Evolutionary conservation across 2,329 filamentous ascomycete species (phyloP).

Genomic region (Colletotrichum gloeosporioides): DNA sequence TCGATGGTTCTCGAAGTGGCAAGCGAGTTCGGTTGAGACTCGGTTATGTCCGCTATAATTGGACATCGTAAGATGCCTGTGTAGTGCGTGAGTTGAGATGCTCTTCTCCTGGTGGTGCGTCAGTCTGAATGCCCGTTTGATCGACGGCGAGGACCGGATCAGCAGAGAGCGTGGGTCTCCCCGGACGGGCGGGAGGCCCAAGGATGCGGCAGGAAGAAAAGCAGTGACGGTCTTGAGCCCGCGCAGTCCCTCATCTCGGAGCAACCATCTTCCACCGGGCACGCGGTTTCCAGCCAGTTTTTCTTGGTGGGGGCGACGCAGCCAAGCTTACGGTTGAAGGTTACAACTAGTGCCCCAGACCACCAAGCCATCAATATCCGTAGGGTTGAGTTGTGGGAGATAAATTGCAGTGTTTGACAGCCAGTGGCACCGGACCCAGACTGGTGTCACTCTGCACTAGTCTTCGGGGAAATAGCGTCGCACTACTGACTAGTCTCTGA

Average conservation of each 20-base stretch:
- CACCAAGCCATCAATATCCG: slow-evolving; percentile 11
- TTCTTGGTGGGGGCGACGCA: not conserved
- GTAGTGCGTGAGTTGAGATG: not conserved
- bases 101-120: not conserved
- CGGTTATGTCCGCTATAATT: slow-evolving; percentile 9
- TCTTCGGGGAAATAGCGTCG: slow-evolving; percentile 19
- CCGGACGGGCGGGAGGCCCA: slow-evolving; percentile 7
- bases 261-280: slow-evolving; percentile 15
- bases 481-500: slow-evolving; percentile 16
- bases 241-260: slow-evolving; percentile 17
- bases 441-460: not conserved
- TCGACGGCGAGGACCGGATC: slow-evolving; percentile 15
- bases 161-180: slow-evolving; percentile 1
- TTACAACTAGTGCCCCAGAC: slow-evolving; percentile 12
- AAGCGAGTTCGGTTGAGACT: not conserved
- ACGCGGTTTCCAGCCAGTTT: not conserved
- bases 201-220: not conserved
- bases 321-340: slow-evolving; percentile 15
- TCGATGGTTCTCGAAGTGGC: not conserved
- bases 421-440: not conserved
- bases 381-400: slow-evolving; percentile 19
- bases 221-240: not conserved
- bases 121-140: slow-evolving; percentile 19
- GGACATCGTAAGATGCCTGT: slow-evolving; percentile 3
- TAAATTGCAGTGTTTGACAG: slow-evolving; percentile 14